Conservation (phyloP, 179 eudicot genomes). For the Vitellaria paradoxa region DNA sequence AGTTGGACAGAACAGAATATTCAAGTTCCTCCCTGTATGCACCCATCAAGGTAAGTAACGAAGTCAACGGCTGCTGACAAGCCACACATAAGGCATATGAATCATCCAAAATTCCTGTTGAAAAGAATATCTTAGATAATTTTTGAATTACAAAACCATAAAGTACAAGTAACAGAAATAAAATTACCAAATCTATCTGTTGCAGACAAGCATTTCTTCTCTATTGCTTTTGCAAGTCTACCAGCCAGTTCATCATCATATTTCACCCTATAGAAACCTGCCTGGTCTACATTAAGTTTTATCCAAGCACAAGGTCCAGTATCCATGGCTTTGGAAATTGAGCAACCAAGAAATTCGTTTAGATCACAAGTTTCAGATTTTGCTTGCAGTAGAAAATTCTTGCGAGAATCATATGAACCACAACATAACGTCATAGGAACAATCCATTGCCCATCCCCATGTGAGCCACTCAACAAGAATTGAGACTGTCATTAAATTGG, state of each 20-base stretch:
- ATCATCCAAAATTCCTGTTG: slow-evolving; percentile 91
- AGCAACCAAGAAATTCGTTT: slow-evolving; percentile 34
- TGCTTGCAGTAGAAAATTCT: slow-evolving; percentile 60
- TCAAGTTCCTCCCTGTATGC: slow-evolving; percentile 82
- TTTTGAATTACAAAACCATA: not conserved
- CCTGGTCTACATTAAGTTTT: slow-evolving; percentile 83
- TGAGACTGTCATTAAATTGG: slow-evolving; percentile 49
- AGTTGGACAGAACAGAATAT: slow-evolving; percentile 82
- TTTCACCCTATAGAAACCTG: slow-evolving; percentile 92
- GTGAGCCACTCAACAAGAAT: slow-evolving; percentile 74
- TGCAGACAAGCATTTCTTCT: slow-evolving; percentile 62
- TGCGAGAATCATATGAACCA: slow-evolving; percentile 70
- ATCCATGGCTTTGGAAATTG: slow-evolving; percentile 16
- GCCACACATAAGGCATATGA: slow-evolving; percentile 81
- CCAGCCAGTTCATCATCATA: slow-evolving; percentile 73
- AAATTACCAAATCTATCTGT: slow-evolving; percentile 81
- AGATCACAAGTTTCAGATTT: slow-evolving; percentile 56
- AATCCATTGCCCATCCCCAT: slow-evolving; percentile 87
- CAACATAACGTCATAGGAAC: slow-evolving; percentile 80
- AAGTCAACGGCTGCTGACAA: slow-evolving; percentile 63
- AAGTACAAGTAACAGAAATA: not conserved
- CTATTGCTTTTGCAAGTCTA: slow-evolving; percentile 79
- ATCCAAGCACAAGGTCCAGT: slow-evolving; percentile 44
- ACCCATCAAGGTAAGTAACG: slow-evolving; percentile 77
- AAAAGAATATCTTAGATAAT: slow-evolving; percentile 1